Conservation (phyloP, 2,329 filamentous ascomycete species). For the Penicillium capsulatum region DNA sequence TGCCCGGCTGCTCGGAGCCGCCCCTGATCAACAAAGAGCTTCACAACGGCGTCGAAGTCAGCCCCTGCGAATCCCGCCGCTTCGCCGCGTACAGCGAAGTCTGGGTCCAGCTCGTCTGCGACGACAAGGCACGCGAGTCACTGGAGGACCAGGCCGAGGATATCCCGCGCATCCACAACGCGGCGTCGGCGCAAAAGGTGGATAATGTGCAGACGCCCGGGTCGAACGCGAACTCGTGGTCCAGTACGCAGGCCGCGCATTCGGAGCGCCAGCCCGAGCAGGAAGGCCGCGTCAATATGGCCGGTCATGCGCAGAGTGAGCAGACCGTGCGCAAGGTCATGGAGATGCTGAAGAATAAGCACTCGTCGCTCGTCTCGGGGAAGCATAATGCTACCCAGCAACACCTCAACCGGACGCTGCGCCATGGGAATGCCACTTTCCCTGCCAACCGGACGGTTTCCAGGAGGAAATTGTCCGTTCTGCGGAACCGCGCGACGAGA, state of each 20-base stretch:
- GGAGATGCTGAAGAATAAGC: slow-evolving; percentile 15
- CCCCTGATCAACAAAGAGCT: slow-evolving; percentile 26
- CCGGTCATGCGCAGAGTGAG: slow-evolving; percentile 18
- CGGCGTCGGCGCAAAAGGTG: slow-evolving; percentile 7
- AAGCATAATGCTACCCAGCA: slow-evolving; percentile 14
- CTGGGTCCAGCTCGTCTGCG: slow-evolving; percentile 32
- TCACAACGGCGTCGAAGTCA: slow-evolving; percentile 20
- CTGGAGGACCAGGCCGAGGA: slow-evolving; percentile 6
- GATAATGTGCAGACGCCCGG: slow-evolving; percentile 19
- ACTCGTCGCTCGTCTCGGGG: slow-evolving; percentile 12
- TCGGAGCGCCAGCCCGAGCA: slow-evolving; percentile 16
- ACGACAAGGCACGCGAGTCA: slow-evolving; percentile 9
- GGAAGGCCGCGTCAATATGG: slow-evolving; percentile 17
- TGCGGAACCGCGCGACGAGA: slow-evolving; percentile 16
- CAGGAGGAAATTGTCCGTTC: slow-evolving; percentile 20
- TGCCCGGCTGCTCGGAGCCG: slow-evolving; percentile 29
- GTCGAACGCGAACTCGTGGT: slow-evolving; percentile 19
- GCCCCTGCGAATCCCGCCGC: slow-evolving; percentile 22
- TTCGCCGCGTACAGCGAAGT: slow-evolving; percentile 27
- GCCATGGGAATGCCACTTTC: slow-evolving; percentile 13
- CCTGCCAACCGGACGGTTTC: slow-evolving; percentile 13
- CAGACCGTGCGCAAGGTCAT: slow-evolving; percentile 15
- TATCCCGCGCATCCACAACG: slow-evolving; percentile 10
- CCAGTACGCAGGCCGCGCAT: slow-evolving; percentile 6
- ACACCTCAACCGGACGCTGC: slow-evolving; percentile 7